Conservation (phyloP, 2,329 filamentous ascomycete genomes). For the Cladorrhinum sp. region DNA sequence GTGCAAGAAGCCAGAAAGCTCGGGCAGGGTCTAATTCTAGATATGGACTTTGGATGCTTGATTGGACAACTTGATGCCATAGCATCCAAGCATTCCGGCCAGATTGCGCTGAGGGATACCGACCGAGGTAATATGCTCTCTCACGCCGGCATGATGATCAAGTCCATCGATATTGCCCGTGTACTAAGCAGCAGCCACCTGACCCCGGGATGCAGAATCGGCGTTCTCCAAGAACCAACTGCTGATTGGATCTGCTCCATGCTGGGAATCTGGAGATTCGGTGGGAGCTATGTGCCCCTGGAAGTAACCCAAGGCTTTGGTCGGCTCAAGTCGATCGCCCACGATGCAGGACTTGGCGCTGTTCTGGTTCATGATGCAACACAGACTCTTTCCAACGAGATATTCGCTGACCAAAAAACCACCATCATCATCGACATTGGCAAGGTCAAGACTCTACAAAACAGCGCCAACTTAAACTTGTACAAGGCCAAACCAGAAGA, state of each 20-base stretch:
- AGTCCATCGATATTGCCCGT: neutral
- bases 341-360: constrained; percentile 1
- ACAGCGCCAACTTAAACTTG: neutral
- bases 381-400: neutral
- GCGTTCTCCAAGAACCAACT: constrained; percentile 5
- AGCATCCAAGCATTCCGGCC: neutral
- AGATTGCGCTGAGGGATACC: constrained; percentile 12
- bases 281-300: constrained; percentile 5
- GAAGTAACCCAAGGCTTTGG: constrained; percentile 3
- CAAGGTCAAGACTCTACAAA: neutral
- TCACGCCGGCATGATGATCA: constrained; percentile 2
- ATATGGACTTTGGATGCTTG: constrained; percentile 3
- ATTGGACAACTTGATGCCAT: constrained; percentile 3
- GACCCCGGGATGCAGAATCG: neutral
- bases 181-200: neutral
- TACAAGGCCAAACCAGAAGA: neutral
- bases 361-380: constrained; percentile 5
- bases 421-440: neutral
- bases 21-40: neutral
- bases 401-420: neutral
- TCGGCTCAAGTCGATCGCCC: neutral
- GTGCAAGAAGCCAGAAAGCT: neutral
- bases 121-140: neutral
- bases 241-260: constrained; percentile 2
- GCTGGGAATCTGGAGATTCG: constrained; percentile 4